Base-by-base conservation (phyloP, 352 stramenopile species). In the Phytophthora megakarya region DNA sequence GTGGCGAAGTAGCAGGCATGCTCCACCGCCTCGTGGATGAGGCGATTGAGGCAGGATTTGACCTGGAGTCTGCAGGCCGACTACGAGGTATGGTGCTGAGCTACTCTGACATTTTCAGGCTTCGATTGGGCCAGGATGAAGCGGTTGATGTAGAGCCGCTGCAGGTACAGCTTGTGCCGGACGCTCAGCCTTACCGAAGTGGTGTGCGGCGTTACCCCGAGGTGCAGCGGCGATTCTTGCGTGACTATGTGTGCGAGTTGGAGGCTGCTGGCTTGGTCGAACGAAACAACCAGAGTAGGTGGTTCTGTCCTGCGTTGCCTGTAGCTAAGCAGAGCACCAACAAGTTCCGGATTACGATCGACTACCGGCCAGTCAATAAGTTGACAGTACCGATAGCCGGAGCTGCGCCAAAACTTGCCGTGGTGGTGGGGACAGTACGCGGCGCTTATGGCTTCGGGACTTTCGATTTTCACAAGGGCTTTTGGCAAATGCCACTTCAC, bases 391-490 rank as follows among this genome's bases (percentile, higher is more conserved):
- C 56, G 3, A 18, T 65, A 1, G 56, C 12, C 18, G 47, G 26
- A 18, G 47, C 39, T 13, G 9, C 47, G 1, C 57, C 57, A 1
- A 53, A 65, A 3, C 22, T 65, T 3, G 26, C 26, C 5, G 28
- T 59, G 10, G 38, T 48, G 5, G 3, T 26, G 26, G 12, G 58
- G 22, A 16, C 35, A 5, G 57, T 53, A 3, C n/a, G 30, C 3
- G 28, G 19, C 1, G 16, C 46, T 0, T 59, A 47, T 44, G 47
- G 47, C 0, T 61, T 67, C n/a, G 35, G 48, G 3, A 19, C 26
- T 5, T 67, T 67, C n/a, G 59, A 67, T 19, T 42, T 61, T 7
- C 25, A 55, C 15, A 61, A 66, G 5, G 49, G 42, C 1, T 67
- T 56, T 12, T 67, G 59, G 42, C 43, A 67, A 9, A 44, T 67